phyloP scores from a whole-genome alignment of 768 basidiomycete genomes.

The Saitozyma sp. region DNA sequence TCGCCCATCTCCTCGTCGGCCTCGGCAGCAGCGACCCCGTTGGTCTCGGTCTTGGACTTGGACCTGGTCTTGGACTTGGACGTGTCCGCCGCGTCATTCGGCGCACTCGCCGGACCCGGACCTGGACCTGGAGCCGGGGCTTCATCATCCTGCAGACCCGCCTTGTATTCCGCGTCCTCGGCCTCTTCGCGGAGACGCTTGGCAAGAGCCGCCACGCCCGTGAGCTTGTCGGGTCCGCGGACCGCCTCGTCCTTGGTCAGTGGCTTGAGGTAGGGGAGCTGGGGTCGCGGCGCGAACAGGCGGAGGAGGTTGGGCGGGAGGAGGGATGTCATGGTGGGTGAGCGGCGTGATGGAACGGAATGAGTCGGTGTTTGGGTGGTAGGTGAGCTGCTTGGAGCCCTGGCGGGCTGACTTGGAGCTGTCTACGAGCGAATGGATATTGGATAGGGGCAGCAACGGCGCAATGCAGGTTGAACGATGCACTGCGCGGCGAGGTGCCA shows the following conservation, averaged over 20 bases:
- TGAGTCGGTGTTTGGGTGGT: no score
- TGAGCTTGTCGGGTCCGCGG: constrained; percentile 66
- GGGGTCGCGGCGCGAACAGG: constrained; percentile 91
- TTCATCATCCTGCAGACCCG: constrained; percentile 27
- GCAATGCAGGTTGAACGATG: no score
- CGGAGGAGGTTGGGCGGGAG: constrained; percentile 95
- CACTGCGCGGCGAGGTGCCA: no score
- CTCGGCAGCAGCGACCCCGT: not conserved
- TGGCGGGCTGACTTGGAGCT: no score
- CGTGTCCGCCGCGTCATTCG: constrained; percentile 14
- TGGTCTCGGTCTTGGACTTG: constrained; percentile 66
- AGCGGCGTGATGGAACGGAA: not conserved
- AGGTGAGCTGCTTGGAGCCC: no score
- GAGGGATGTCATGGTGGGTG: constrained; percentile 37
- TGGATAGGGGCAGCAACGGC: no score
- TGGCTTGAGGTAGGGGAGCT: constrained; percentile 80
- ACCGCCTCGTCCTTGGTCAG: constrained; percentile 79
- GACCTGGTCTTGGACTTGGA: constrained; percentile 7
- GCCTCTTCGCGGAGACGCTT: constrained; percentile 72
- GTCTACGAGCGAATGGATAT: no score
- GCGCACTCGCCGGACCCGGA: constrained; percentile 8
- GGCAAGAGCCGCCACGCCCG: constrained; percentile 75
- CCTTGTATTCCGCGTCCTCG: constrained; percentile 55
- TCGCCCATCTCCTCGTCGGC: constrained; percentile 40
- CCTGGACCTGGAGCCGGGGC: constrained; percentile 3